Conservation (phyloP, 2,329 filamentous ascomycete genomes). For the Nothophaeocryptopus gaeumannii region DNA sequence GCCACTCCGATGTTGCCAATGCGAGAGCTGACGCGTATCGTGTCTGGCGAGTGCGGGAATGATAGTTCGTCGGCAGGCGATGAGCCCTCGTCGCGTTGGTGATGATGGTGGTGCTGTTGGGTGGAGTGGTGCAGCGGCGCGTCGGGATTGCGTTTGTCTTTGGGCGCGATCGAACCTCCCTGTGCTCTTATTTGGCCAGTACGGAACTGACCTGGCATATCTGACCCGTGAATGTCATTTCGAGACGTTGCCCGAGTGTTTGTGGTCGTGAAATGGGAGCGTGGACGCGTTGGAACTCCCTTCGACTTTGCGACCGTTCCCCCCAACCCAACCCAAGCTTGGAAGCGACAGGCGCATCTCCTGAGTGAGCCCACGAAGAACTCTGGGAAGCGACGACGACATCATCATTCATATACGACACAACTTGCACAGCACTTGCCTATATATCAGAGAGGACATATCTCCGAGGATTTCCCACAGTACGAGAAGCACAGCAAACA, state of each 20-base stretch:
- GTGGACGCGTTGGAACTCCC: too few relatives aligned
- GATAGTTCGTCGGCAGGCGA: background rate
- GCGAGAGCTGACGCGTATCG: constrained; percentile 5
- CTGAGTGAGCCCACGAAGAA: too few relatives aligned
- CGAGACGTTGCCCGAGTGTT: constrained; percentile 2
- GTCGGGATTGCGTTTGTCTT: constrained; percentile 1
- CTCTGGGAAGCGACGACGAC: too few relatives aligned
- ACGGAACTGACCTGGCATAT: constrained; percentile 11
- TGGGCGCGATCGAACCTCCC: constrained; percentile 1
- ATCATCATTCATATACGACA: too few relatives aligned
- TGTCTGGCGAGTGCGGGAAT: constrained; percentile 2
- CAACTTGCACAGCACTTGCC: too few relatives aligned
- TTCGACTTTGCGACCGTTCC: too few relatives aligned
- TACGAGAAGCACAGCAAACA: too few relatives aligned
- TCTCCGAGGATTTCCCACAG: too few relatives aligned
- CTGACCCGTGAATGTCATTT: constrained; percentile 8
- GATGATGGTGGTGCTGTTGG: background rate
- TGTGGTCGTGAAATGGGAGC: background rate
- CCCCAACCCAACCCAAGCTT: too few relatives aligned
- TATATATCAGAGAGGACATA: too few relatives aligned
- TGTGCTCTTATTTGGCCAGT: constrained; percentile 7
- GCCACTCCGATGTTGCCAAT: background rate
- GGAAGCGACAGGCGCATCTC: too few relatives aligned
- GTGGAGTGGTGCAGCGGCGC: constrained; percentile 2
- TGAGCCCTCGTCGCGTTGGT: background rate